Percentiles rank a stretch among this genome's conserved stretches.
Evolutionary conservation across 345 rosid species (phyloP).

Genomic region (Toxicodendron radicans): DNA sequence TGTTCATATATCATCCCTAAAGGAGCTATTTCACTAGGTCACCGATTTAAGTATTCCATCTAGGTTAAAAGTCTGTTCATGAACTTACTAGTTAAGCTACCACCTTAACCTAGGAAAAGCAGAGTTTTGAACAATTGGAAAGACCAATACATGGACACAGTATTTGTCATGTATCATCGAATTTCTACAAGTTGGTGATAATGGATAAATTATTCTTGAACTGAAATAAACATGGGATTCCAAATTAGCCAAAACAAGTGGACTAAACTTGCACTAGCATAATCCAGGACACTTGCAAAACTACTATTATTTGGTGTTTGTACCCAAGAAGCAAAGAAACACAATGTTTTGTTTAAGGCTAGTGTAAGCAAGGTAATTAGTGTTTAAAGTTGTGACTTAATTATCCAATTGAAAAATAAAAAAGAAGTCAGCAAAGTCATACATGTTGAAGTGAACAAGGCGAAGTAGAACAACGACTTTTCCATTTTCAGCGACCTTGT

Average conservation of each 20-base stretch:
- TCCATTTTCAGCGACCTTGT: constrained; percentile 43
- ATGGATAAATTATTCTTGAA: neutral
- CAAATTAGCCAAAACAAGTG: neutral
- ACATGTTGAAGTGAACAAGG: constrained; percentile 56
- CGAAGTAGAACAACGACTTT: constrained; percentile 50
- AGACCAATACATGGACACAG: neutral
- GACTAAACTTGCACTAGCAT: neutral
- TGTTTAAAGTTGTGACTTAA: neutral
- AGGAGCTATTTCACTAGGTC: neutral
- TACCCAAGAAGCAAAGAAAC: neutral
- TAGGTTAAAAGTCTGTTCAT: neutral
- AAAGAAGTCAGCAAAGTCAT: constrained; percentile 18
- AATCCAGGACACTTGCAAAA: neutral
- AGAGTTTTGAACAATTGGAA: neutral
- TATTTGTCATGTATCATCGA: constrained; percentile 4
- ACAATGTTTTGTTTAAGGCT: neutral
- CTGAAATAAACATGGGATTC: neutral
- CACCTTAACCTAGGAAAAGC: neutral
- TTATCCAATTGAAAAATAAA: neutral
- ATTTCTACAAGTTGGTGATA: neutral
- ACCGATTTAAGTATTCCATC: neutral
- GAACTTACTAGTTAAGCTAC: neutral
- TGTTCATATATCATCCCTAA: neutral
- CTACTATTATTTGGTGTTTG: neutral
- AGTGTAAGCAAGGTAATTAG: constrained; percentile 1